Evolutionary conservation across 2,329 filamentous ascomycete genomes (phyloP), one percentile per base, ranked within the genome.

Genomic region (Myotisia sp.): DNA sequence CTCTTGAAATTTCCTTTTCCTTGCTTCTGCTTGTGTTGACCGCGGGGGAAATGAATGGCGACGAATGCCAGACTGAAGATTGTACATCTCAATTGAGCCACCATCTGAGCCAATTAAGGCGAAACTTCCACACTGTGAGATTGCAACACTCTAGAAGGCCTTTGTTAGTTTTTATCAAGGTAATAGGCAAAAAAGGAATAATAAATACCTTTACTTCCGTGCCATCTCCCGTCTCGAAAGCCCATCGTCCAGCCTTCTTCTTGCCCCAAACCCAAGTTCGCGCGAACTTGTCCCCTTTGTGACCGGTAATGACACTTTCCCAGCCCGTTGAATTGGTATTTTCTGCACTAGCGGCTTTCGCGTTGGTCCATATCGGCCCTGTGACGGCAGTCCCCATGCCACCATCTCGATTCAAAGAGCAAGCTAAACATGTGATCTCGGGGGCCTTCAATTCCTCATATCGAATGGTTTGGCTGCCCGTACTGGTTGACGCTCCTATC

Each of bases 181-280:
- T 8, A 18, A n/a, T 5, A 5, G n/a, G 17, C 17, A 6, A 38
- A 12, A 14, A 23, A 19, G 13, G 17, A 26, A 17, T 26, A 19
- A 14, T 20, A 40, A 54, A 37, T 50, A 64, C 60, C 39, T 63
- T 70, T 22, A 93, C 87, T 48, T 84, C 72, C n/a, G 74, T 71
- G 12, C 73, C 72, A 57, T 98, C 90, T 26, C 79, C 72, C 1
- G 86, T 94, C 44, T 81, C 76, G 46, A 98, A 83, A 0, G 81
- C 79, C 90, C 90, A 98, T 42, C 90, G 71, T 7, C 90, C 90
- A 31, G 90, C 86, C 47, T 79, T 76, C 59, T 92, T 94, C 37
- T 84, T 77, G 4, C 87, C 90, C 86, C 90, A 95, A 59, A 94
- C 94, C 90, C 90, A 98, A 1, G 90, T 95, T 34, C 90, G 74